phyloP scores from a whole-genome alignment of 2,329 filamentous ascomycete species.

The Geosmithia flava region DNA sequence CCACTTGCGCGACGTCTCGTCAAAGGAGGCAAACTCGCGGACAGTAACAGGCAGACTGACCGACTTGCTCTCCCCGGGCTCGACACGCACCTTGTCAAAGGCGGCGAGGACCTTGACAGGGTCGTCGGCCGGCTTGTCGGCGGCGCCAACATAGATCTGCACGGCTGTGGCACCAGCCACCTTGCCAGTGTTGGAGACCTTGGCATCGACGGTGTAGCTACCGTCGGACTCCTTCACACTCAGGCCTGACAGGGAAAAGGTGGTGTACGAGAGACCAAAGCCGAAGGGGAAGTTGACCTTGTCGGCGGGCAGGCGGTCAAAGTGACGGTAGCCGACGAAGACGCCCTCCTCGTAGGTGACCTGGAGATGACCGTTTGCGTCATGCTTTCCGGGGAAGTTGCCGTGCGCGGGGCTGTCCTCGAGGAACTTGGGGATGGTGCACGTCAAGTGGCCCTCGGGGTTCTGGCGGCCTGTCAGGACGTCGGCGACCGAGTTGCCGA shows the following conservation, averaged over 20 bases:
- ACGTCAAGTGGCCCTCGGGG: conserved; percentile 59
- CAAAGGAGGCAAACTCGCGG: conserved; percentile 15
- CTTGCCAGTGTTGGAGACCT: conserved; percentile 44
- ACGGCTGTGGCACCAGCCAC: conserved; percentile 35
- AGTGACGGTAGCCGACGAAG: conserved; percentile 62
- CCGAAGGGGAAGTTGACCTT: conserved; percentile 58
- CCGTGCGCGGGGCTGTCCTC: conserved; percentile 59
- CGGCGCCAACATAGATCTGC: conserved; percentile 32
- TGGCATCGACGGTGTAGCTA: neutral
- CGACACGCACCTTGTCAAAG: conserved; percentile 13
- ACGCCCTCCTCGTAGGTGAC: conserved; percentile 62
- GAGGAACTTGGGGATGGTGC: conserved; percentile 51
- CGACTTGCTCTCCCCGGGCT: conserved; percentile 6
- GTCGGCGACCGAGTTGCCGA: conserved; percentile 54
- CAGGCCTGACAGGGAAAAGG: conserved; percentile 34
- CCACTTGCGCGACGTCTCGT: conserved; percentile 13
- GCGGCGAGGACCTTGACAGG: conserved; percentile 16
- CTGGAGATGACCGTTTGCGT: conserved; percentile 31
- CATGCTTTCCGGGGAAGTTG: conserved; percentile 56
- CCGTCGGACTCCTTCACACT: neutral
- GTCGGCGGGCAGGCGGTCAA: conserved; percentile 46
- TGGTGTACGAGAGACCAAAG: conserved; percentile 62
- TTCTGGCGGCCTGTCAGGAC: conserved; percentile 57
- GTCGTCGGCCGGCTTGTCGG: conserved; percentile 5
- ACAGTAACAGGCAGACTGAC: conserved; percentile 10